phyloP scores from a whole-genome alignment of 1,284 basidiomycete species.

The Ganoderma lingzhi region DNA sequence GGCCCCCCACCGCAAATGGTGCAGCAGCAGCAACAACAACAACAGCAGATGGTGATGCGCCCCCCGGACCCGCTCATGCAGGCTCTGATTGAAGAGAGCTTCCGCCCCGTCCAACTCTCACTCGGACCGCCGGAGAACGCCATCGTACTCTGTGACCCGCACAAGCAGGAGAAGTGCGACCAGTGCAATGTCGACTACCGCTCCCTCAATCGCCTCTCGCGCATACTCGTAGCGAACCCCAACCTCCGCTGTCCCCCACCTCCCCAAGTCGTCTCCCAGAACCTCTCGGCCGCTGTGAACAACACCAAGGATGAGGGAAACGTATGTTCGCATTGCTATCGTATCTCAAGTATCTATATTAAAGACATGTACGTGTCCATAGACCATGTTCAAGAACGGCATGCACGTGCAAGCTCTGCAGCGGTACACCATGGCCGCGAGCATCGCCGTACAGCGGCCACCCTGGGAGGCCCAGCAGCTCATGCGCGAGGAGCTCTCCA shows the following conservation, averaged over 20 bases:
- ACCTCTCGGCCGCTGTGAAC: constrained; percentile 77
- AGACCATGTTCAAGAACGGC: constrained; percentile 83
- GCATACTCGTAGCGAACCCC: constrained; percentile 74
- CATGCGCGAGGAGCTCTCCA: constrained; percentile 90
- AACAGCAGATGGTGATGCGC: constrained; percentile 51
- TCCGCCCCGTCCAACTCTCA: constrained; percentile 63
- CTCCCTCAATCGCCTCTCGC: constrained; percentile 75
- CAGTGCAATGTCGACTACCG: constrained; percentile 77
- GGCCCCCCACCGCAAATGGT: constrained; percentile 32
- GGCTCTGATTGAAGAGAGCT: constrained; percentile 78
- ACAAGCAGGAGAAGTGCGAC: constrained; percentile 76
- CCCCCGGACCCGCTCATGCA: constrained; percentile 74
- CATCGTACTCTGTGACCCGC: constrained; percentile 64
- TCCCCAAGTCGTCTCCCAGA: constrained; percentile 77
- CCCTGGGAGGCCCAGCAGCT: constrained; percentile 89
- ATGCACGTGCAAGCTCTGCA: constrained; percentile 81
- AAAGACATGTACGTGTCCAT: constrained; percentile 1
- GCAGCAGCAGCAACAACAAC: constrained; percentile 39
- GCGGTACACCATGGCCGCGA: constrained; percentile 86
- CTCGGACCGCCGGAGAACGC: constrained; percentile 61
- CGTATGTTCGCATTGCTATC: constrained; percentile 51
- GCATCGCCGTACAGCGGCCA: constrained; percentile 84
- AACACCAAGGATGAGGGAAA: constrained; percentile 92
- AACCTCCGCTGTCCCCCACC: constrained; percentile 84
- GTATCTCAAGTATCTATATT: too few species aligned